These are phyloP conservation scores for Erysiphe pulchra DNA, from an alignment of 2,329 filamentous ascomycete species.

Conservation along the genomic window DNA sequence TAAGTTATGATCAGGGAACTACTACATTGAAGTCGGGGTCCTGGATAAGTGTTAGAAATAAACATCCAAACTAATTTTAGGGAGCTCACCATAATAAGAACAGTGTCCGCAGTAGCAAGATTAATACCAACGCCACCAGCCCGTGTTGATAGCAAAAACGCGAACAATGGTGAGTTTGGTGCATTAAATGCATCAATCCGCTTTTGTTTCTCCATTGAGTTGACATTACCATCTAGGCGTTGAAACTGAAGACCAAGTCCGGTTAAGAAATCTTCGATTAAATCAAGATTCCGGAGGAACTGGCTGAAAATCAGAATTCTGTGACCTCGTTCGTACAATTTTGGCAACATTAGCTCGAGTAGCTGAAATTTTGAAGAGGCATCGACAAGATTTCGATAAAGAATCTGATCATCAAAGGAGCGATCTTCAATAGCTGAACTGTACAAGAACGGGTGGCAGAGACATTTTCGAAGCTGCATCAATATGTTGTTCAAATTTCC, in stretches of 20 bases:
- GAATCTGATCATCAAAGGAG: constrained; percentile 29
- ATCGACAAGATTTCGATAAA: constrained; percentile 65
- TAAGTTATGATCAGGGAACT: background rate
- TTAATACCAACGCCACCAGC: constrained; percentile 96
- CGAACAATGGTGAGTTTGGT: constrained; percentile 58
- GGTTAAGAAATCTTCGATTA: constrained; percentile 75
- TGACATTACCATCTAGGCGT: constrained; percentile 66
- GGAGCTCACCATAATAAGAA: constrained; percentile 74
- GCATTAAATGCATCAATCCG: constrained; percentile 86
- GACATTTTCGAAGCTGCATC: constrained; percentile 79
- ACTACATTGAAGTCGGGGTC: constrained; percentile 13
- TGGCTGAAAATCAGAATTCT: constrained; percentile 90
- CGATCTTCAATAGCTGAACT: constrained; percentile 73
- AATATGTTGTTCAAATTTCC: constrained; percentile 80
- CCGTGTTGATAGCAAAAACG: constrained; percentile 77
- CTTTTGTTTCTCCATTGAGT: constrained; percentile 70
- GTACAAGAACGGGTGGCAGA: constrained; percentile 94
- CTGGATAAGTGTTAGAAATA: constrained; percentile 1
- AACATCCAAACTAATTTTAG: constrained; percentile 19
- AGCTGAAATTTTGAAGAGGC: constrained; percentile 76
- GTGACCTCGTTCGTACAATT: constrained; percentile 62
- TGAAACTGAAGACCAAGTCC: constrained; percentile 48
- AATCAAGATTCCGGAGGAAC: constrained; percentile 67
- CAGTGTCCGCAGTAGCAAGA: constrained; percentile 83
- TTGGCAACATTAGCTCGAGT: constrained; percentile 64